Base-by-base conservation (phyloP, 176 grass and related monocot genomes). In the Dendrocalamus sinicus region DNA sequence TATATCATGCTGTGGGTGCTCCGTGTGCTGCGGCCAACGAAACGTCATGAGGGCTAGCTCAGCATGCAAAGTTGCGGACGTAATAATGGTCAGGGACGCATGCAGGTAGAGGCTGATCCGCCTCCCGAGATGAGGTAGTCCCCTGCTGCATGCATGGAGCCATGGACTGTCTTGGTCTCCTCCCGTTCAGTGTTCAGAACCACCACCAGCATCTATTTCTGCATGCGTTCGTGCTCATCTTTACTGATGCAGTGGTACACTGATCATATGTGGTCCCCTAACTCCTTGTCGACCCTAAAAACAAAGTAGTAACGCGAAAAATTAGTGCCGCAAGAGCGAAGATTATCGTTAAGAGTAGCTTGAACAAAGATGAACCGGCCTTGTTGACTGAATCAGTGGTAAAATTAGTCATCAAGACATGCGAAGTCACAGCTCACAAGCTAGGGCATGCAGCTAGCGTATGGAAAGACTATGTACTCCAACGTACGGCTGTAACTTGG, bases 181-280 rank as follows among this genome's bases (percentile, higher is more conserved):
- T 6, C 66, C 50, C 16, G 57, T 63, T 82, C 81, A 74, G 44
- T 65, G 58, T 22, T 50, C 79, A 82, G 57, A 64, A 12, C 45
- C 16, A 15, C 41, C 58, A 19, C 13, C 12, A 20, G 7, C 44
- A 48, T 35, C 52, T 75, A 78, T n/a, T 12, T 32, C 46, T 76
- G 75, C 63, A 17, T 55, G 44, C 48, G 85, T 89, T 80, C 81
- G 43, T 20, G 69, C 35, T 50, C 60, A 65, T 59, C 72, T 83
- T 74, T 52, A 82, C 72, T 40, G 84, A 77, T 48, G 72, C 88
- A 76, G 57, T 37, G 54, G 22, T 28, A 17, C 75, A 5, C 50
- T 77, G 45, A 35, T 79, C 23, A 10, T 23, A 0, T 7, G 72
- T 82, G 83, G 83, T 90, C 83, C 84, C 77, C 60, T 14, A 8